These are phyloP conservation scores for Nakaseomyces sp. DNA, from an alignment of 1,139 yeast genomes.

Conservation along the genomic window DNA sequence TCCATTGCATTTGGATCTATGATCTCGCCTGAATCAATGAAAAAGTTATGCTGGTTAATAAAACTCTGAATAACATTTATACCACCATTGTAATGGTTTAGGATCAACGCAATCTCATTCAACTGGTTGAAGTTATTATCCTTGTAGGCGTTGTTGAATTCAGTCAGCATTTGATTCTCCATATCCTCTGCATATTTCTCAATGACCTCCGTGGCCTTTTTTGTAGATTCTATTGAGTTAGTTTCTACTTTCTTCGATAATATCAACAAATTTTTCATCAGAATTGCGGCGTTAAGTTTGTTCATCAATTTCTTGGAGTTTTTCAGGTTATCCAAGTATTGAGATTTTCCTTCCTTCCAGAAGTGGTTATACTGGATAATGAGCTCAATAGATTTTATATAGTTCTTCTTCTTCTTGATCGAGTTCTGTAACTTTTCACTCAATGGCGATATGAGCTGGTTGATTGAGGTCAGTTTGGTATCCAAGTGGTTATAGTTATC, in stretches of 20 bases:
- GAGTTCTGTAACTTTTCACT: slow-evolving; percentile 68
- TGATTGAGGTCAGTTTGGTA: slow-evolving; percentile 48
- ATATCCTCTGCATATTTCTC: slow-evolving; percentile 67
- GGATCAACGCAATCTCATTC: slow-evolving; percentile 71
- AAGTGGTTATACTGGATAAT: slow-evolving; percentile 74
- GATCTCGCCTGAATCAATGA: slow-evolving; percentile 41
- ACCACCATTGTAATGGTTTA: slow-evolving; percentile 80
- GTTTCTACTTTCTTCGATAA: slow-evolving; percentile 55
- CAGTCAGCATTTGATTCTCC: slow-evolving; percentile 56
- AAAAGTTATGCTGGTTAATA: slow-evolving; percentile 71
- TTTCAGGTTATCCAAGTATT: slow-evolving; percentile 49
- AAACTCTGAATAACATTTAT: slow-evolving; percentile 73
- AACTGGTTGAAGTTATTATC: slow-evolving; percentile 52
- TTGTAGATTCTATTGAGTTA: slow-evolving; percentile 43
- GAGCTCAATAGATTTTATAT: slow-evolving; percentile 63
- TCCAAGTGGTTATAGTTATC: slow-evolving; percentile 51
- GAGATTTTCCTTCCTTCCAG: slow-evolving; percentile 47
- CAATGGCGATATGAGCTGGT: slow-evolving; percentile 60
- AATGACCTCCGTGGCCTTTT: slow-evolving; percentile 44
- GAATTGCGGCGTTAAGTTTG: slow-evolving; percentile 59
- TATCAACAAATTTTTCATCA: slow-evolving; percentile 55
- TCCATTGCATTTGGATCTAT: slow-evolving; percentile 29
- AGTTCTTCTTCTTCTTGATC: slow-evolving; percentile 68
- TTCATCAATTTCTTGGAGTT: slow-evolving; percentile 29
- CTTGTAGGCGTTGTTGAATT: slow-evolving; percentile 48